Base-by-base conservation (phyloP, 306 rosid species). In the Casuarina equisetifolia region DNA sequence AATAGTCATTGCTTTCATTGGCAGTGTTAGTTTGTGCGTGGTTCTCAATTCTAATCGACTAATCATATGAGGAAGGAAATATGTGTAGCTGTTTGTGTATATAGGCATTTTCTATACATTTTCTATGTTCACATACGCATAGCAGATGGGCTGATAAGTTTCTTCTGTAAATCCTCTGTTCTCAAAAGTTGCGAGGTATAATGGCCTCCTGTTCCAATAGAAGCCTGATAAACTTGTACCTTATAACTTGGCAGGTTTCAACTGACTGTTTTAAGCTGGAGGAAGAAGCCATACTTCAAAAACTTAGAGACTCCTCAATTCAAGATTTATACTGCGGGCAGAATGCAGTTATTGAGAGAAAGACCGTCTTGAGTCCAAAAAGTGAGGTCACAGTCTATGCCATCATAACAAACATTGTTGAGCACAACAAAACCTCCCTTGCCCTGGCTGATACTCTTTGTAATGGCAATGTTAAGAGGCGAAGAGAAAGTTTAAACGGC, bases 301-400 rank as follows among this genome's bases (percentile, higher is more conserved):
- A 86, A 87, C 86, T 95, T 75, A 86, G 90, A 79, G 96, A 92
- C 66, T 82, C 87, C 19, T 88, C 96, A 45, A 54, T 89, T 72
- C 54, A 79, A 79, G 91, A 91, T 80, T 85, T 89, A 54, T 88
- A 85, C 82, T 91, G 92, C 9, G 98, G 97, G 74, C 91, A 88
- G 82, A 89, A 72, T 70, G 97, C 90, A 43, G 85, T 91, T 67
- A 51, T 91, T 4, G 97, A 90, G 86, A 90, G 95, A 81, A 87
- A 74, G 69, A 77, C 85, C 51, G 72, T 76, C 78, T 35, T 53
- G 68, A 74, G 78, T 59, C 98, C 98, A 0, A 86, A 82, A 76
- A 84, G 94, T 40, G 91, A 91, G 70, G 81, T 81, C 66, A 86
- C 88, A 69, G 79, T 84, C 59, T 88, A 92, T 77, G 97, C 97